Evolutionary conservation across 2,329 filamentous ascomycete genomes (phyloP).

Genomic region (Aspergillus piperis): DNA sequence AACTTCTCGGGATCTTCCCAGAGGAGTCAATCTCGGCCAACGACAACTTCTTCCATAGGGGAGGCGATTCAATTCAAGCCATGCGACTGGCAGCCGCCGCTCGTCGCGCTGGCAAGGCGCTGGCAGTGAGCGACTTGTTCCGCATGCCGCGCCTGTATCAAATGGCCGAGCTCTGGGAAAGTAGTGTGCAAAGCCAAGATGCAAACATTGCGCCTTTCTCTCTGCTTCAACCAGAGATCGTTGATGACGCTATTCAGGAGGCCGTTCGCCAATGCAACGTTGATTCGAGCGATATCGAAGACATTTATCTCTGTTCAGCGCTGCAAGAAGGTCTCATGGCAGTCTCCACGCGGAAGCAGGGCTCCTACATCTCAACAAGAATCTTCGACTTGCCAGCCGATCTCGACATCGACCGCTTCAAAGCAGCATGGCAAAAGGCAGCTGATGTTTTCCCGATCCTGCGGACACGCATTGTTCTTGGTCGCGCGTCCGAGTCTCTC

Average conservation of each 20-base stretch:
- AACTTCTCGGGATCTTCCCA: slow-evolving; percentile 16
- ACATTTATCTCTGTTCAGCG: slow-evolving; percentile 26
- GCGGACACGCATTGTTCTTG: not conserved
- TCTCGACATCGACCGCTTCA: not conserved
- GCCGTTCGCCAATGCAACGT: not conserved
- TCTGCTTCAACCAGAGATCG: not conserved
- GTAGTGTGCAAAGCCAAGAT: not conserved
- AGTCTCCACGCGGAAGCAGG: slow-evolving; percentile 20
- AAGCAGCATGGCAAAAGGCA: not conserved
- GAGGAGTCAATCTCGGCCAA: slow-evolving; percentile 16
- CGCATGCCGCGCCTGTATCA: not conserved
- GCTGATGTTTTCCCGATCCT: not conserved
- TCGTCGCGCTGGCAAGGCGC: not conserved
- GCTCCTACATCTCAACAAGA: not conserved
- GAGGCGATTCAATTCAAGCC: slow-evolving; percentile 31
- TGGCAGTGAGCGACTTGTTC: slow-evolving; percentile 9
- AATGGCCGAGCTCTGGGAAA: not conserved
- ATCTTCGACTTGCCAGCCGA: slow-evolving; percentile 17
- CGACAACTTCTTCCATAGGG: slow-evolving; percentile 30
- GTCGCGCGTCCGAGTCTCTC: not conserved
- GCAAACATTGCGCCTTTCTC: not conserved
- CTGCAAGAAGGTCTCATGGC: slow-evolving; percentile 28
- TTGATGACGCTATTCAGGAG: not conserved
- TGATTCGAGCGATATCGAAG: slow-evolving; percentile 12
- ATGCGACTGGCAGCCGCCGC: slow-evolving; percentile 11